Percentiles rank a stretch among this genome's conserved stretches.
Evolutionary conservation across 2,329 filamentous ascomycete species (phyloP).

Genomic region (Stagonosporopsis chrysanthemi): DNA sequence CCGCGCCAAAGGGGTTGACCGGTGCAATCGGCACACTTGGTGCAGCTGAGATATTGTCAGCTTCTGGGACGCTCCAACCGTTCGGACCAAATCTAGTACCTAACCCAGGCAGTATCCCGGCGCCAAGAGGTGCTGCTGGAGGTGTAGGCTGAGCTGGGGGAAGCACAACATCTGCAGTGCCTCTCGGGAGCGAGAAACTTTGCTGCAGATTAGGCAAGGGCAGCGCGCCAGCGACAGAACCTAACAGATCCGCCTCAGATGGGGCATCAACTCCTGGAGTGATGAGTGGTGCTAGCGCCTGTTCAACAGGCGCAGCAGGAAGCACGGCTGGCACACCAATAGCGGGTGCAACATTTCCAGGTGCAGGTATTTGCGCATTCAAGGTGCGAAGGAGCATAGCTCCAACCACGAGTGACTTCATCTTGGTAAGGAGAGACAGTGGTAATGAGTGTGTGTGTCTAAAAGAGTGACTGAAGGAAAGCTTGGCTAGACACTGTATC

Average conservation of each 20-base stretch:
- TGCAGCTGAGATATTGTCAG: conserved; percentile 1
- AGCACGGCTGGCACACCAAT: not conserved
- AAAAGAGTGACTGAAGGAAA: conserved; percentile 20
- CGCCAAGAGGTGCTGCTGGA: conserved; percentile 1
- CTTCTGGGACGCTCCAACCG: not conserved
- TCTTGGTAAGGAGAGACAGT: conserved; percentile 16
- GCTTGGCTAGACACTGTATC: conserved; percentile 23
- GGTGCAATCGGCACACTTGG: not conserved
- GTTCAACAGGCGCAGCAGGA: not conserved
- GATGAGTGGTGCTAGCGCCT: conserved; percentile 4
- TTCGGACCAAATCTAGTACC: conserved; percentile 6
- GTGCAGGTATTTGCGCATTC: conserved; percentile 9
- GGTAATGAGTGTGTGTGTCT: conserved; percentile 16
- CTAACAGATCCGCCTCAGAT: conserved; percentile 5
- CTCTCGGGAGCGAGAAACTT: not conserved
- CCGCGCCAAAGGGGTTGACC: not conserved
- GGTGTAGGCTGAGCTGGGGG: not conserved
- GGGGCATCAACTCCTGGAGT: conserved; percentile 11
- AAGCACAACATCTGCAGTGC: conserved; percentile 15
- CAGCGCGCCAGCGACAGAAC: not conserved
- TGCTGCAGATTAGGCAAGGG: not conserved
- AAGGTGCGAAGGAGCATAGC: conserved; percentile 19
- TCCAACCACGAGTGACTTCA: conserved; percentile 20
- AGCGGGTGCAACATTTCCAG: not conserved
- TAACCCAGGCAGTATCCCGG: conserved; percentile 1